Evolutionary conservation across 441 rosid genomes (phyloP).

Genomic region (Adansonia gregorii): DNA sequence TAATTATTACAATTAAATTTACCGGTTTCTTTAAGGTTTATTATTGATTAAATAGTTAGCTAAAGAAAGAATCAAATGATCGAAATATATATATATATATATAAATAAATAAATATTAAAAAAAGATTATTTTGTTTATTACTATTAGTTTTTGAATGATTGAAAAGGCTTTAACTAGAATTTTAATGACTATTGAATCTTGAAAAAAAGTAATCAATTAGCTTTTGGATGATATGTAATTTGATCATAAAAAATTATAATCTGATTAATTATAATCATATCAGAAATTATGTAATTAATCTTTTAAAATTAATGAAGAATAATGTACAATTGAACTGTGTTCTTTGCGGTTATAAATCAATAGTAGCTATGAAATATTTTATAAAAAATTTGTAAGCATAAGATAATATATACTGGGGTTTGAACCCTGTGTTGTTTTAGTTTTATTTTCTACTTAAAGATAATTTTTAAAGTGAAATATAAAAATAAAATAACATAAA

Average conservation of each 20-base stretch:
- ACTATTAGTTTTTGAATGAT: no score
- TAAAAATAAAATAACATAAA: no score
- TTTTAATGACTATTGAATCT: neutral
- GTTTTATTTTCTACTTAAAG: no score
- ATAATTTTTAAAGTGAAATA: no score
- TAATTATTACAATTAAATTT: slow-evolving; percentile 1
- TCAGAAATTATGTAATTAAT: no score
- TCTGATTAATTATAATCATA: no score
- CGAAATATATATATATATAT: no score
- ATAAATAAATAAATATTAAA: no score
- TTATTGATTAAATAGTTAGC: neutral
- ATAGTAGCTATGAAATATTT: neutral
- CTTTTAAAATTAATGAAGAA: neutral
- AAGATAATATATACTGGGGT: neutral
- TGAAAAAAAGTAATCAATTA: no score
- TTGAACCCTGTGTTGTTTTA: no score
- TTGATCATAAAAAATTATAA: no score
- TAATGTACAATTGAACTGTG: neutral
- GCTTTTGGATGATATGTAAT: no score
- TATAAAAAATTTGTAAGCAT: neutral
- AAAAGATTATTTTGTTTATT: neutral
- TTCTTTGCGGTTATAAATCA: neutral
- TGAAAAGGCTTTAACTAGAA: neutral
- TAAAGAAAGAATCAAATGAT: neutral
- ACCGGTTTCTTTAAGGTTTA: neutral